A percentile compares a stretch with the other conserved stretches of the same genome.
phyloP scores from a whole-genome alignment of 148 eudicot species.

The Gaultheria prostrata region DNA sequence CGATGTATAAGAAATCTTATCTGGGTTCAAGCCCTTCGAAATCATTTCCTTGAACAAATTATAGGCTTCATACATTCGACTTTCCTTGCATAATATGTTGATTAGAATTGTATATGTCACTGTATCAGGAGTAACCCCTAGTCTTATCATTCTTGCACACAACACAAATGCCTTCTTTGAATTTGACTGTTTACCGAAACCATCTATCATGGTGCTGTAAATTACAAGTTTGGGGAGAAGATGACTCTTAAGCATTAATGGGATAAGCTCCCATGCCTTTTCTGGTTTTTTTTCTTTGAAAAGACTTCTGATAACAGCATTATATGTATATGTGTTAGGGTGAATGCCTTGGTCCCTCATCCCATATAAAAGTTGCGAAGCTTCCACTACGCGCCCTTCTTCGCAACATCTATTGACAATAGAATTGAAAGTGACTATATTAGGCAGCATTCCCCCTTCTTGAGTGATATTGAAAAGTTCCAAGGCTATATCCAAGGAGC shows the following conservation, averaged over 20 bases:
- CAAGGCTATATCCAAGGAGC: slow-evolving; percentile 37
- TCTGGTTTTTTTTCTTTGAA: slow-evolving; percentile 36
- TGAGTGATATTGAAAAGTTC: slow-evolving; percentile 23
- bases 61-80: slow-evolving; percentile 35
- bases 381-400: slow-evolving; percentile 36
- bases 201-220: slow-evolving; percentile 41
- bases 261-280: slow-evolving; percentile 44
- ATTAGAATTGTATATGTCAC: slow-evolving; percentile 39
- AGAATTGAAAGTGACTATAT: slow-evolving; percentile 25
- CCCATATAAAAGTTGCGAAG: slow-evolving; percentile 30
- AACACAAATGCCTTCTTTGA: slow-evolving; percentile 32
- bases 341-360: slow-evolving; percentile 35
- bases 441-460: slow-evolving; percentile 29
- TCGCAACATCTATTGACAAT: slow-evolving; percentile 40
- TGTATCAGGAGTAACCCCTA: slow-evolving; percentile 35
- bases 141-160: slow-evolving; percentile 37
- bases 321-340: slow-evolving; percentile 33
- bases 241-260: slow-evolving; percentile 41
- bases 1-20: slow-evolving; percentile 34
- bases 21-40: slow-evolving; percentile 30
- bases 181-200: slow-evolving; percentile 36
- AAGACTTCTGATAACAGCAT: slow-evolving; percentile 32
- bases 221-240: slow-evolving; percentile 36
- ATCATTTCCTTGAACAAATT: slow-evolving; percentile 37
- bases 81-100: slow-evolving; percentile 25